Conservation (phyloP, 139 green algal genomes). For the Tetradesmus lagerheimii region DNA sequence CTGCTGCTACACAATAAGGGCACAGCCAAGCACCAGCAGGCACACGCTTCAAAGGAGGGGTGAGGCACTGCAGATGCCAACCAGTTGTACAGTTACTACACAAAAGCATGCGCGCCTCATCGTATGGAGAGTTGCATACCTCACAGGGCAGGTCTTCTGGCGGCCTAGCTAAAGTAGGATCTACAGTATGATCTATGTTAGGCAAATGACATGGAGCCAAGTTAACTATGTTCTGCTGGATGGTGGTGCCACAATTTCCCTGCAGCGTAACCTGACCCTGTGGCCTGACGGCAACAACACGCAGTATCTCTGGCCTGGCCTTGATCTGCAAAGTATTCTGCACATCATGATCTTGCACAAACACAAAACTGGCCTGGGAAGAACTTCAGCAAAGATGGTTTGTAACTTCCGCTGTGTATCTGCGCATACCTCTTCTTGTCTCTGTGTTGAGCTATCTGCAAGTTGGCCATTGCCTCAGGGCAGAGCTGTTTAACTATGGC, state of each 20-base stretch:
- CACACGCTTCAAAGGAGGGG: neutral
- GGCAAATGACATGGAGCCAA: slow-evolving; percentile 19
- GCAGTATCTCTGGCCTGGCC: slow-evolving; percentile 2
- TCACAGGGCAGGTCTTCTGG: neutral
- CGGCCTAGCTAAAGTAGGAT: neutral
- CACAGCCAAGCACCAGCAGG: neutral
- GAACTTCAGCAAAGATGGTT: slow-evolving; percentile 24
- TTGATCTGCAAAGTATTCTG: slow-evolving; percentile 22
- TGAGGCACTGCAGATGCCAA: neutral
- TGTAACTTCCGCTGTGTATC: neutral
- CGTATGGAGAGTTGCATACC: neutral
- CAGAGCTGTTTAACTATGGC: neutral
- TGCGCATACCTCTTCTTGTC: slow-evolving; percentile 35
- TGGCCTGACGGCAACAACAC: slow-evolving; percentile 4
- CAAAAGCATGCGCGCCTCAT: neutral
- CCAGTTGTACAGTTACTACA: neutral
- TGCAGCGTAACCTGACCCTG: slow-evolving; percentile 5
- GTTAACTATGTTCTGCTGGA: neutral
- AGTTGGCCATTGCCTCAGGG: slow-evolving; percentile 37
- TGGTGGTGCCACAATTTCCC: neutral
- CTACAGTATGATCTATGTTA: slow-evolving; percentile 33
- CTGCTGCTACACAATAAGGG: neutral
- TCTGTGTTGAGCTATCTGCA: slow-evolving; percentile 50
- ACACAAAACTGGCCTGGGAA: slow-evolving; percentile 40
- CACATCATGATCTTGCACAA: neutral